A percentile compares a stretch with the other conserved stretches of the same genome.
Conservation (phyloP, 805 yeast genomes). For the Nakazawaea anatomiae region DNA sequence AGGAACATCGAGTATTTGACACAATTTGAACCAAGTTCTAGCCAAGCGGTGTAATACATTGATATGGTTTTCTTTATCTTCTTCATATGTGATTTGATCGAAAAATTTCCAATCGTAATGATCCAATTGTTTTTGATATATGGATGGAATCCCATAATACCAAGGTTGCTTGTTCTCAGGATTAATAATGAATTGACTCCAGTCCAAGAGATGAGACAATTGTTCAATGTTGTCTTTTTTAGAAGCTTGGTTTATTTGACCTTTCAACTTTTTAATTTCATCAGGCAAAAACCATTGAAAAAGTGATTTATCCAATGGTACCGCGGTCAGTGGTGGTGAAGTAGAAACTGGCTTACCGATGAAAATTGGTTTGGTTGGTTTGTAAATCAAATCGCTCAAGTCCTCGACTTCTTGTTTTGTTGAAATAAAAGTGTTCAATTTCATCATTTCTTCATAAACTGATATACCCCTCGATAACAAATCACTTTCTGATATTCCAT, state of each 20-base stretch:
- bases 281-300: conserved; percentile 8
- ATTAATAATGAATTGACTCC: neutral
- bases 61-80: conserved; percentile 28
- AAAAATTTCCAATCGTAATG: conserved; percentile 51
- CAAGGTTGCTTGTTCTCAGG: conserved; percentile 4
- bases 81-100: conserved; percentile 26
- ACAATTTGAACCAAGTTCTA: conserved; percentile 41
- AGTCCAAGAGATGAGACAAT: neutral
- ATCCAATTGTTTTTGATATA: conserved; percentile 7
- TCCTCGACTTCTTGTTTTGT: neutral
- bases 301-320: neutral
- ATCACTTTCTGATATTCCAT: neutral
- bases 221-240: neutral
- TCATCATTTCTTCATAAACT: neutral
- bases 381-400: neutral
- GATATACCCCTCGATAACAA: conserved; percentile 4
- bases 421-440: neutral
- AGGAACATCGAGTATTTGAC: conserved; percentile 33
- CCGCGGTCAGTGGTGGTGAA: neutral
- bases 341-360: neutral
- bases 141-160: conserved; percentile 10
- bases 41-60: conserved; percentile 34
- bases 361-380: neutral
- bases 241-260: neutral
- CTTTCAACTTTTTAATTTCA: conserved; percentile 1